Base-by-base conservation (phyloP, 1,284 basidiomycete genomes). In the Cystobasidium pallidum region DNA sequence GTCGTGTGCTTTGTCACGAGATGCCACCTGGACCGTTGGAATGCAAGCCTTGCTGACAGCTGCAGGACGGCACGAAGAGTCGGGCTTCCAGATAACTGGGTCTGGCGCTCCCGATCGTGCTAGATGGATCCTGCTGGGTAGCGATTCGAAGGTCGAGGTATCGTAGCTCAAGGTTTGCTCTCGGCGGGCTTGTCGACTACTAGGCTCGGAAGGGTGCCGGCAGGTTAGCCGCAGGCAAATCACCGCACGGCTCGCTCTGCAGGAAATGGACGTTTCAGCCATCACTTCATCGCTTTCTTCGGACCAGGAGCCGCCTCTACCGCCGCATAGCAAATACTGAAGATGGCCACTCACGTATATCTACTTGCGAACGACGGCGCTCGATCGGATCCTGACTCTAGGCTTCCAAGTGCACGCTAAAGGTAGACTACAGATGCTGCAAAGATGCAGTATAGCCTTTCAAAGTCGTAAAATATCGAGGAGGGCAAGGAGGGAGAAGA, bases 301-400 rank as follows among this genome's bases (percentile, higher is more conserved):
- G n/a, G n/a, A n/a, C n/a, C n/a, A n/a, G n/a, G n/a, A n/a, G n/a
- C n/a, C n/a, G n/a, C n/a, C n/a, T n/a, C n/a, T n/a, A n/a, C n/a
- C n/a, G n/a, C n/a, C n/a, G n/a, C n/a, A n/a, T n/a, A n/a, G n/a
- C n/a, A n/a, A n/a, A n/a, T n/a, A n/a, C n/a, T n/a, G n/a, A n/a
- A n/a, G n/a, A n/a, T 17, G 8, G 49, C 49, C 49, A 26, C 21
- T 3, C 8, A 24, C n/a, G 24, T 24, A 24, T 10, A 17, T 10
- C 30, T 57, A 10, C 17, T 57, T n/a, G 17, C 17, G 3, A 10
- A 34, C 6, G 26, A 57, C 8, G 32, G 32, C 54, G 54, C 54
- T 32, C 54, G 54, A 57, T 57, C 54, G 54, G 54, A 32, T 34
- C 36, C 28, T 57, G 54, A 57, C 54, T 32, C 54, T 39, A 39